Conservation (phyloP, 768 basidiomycete species). For the Podaxis sp. region DNA sequence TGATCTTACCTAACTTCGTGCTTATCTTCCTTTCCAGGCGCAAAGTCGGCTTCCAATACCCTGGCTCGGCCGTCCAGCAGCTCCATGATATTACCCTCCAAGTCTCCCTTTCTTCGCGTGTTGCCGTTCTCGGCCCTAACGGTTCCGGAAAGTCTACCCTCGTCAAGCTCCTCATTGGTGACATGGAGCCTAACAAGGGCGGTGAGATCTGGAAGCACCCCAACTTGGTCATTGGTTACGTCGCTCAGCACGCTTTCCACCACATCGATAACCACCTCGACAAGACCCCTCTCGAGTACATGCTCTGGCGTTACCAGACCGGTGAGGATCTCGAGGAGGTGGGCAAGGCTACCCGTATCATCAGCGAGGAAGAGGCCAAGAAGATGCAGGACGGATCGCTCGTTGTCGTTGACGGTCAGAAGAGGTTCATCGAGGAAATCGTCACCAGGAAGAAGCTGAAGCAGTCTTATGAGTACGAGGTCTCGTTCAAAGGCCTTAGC, state of each 20-base stretch:
- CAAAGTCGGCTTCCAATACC: constrained; percentile 97
- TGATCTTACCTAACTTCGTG: neutral
- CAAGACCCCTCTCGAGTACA: constrained; percentile 98
- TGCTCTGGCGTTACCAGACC: constrained; percentile 99
- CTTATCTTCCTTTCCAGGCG: constrained; percentile 40
- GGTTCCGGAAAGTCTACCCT: constrained; percentile 98
- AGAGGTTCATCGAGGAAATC: constrained; percentile 94
- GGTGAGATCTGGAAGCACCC: constrained; percentile 99
- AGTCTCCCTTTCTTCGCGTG: constrained; percentile 97
- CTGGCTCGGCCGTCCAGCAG: constrained; percentile 81
- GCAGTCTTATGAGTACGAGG: constrained; percentile 99
- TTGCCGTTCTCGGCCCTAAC: constrained; percentile 97
- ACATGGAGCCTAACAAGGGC: constrained; percentile 94
- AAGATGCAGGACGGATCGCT: constrained; percentile 97
- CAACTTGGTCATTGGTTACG: constrained; percentile 98
- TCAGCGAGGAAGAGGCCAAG: constrained; percentile 82
- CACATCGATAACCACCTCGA: constrained; percentile 98
- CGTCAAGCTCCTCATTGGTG: constrained; percentile 95
- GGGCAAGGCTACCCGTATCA: constrained; percentile 85
- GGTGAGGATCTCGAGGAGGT: constrained; percentile 98
- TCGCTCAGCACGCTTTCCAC: constrained; percentile 99
- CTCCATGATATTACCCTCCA: constrained; percentile 94
- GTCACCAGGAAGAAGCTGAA: constrained; percentile 93
- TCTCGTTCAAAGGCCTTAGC: constrained; percentile 90
- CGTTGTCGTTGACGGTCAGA: constrained; percentile 89